Evolutionary conservation across 805 yeast species (phyloP).

Genomic region (Priceomyces castillae): DNA sequence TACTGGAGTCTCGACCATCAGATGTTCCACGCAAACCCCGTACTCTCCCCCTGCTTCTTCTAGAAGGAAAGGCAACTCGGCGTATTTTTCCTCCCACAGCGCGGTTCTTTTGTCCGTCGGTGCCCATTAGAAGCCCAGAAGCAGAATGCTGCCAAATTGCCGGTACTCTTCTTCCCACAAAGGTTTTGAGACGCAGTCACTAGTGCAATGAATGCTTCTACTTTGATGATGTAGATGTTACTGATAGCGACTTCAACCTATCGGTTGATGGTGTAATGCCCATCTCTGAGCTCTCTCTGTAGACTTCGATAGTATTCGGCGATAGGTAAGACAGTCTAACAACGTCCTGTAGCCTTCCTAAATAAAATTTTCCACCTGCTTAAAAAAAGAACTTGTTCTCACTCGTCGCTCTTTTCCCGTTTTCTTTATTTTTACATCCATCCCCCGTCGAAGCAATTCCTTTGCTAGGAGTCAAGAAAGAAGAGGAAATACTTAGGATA

Average conservation of each 20-base stretch:
- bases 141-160: not conserved
- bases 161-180: not conserved
- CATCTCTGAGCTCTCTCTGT: too few species aligned
- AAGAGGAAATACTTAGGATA: not conserved
- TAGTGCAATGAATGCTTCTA: not conserved
- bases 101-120: not conserved
- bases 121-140: not conserved
- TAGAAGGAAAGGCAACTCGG: too few species aligned
- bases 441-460: not conserved
- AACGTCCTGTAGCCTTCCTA: not conserved
- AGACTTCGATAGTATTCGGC: too few species aligned
- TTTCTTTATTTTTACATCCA: constrained; percentile 3
- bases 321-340: too few species aligned
- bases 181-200: not conserved
- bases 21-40: too few species aligned
- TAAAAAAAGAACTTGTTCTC: constrained; percentile 1
- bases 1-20: too few species aligned
- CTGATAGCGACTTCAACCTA: not conserved
- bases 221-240: not conserved
- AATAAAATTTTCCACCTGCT: constrained; percentile 1
- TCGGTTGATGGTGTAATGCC: too few species aligned
- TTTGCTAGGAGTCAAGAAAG: not conserved
- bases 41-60: too few species aligned
- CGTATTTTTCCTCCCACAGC: not conserved
- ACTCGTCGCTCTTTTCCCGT: constrained; percentile 2